Conservation (phyloP, 2,329 filamentous ascomycete genomes). For the Talaromyces sp. region DNA sequence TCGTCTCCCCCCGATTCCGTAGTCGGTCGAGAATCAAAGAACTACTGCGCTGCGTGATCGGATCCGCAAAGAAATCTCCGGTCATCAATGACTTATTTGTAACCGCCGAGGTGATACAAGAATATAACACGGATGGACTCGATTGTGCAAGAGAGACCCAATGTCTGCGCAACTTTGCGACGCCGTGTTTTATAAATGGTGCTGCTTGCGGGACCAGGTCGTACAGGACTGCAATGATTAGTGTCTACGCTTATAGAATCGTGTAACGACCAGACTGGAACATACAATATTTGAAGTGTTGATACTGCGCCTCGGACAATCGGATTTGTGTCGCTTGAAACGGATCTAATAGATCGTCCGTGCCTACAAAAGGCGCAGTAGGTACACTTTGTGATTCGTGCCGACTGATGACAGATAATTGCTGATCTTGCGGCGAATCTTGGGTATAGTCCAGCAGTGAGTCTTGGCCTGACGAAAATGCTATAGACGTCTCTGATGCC, state of each 20-base stretch:
- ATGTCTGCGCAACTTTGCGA: conserved; percentile 33
- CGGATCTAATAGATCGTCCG: conserved; percentile 32
- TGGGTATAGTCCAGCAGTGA: background rate
- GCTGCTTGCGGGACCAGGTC: conserved; percentile 36
- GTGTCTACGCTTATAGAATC: background rate
- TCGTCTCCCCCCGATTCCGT: conserved; percentile 39
- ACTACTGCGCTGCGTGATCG: conserved; percentile 29
- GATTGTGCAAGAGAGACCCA: conserved; percentile 35
- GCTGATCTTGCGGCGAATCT: background rate
- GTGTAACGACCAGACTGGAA: background rate
- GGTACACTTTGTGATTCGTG: background rate
- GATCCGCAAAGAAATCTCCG: conserved; percentile 34
- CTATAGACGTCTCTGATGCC: background rate
- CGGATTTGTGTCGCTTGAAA: conserved; percentile 35
- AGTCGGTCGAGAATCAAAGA: conserved; percentile 36
- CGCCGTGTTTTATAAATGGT: conserved; percentile 34
- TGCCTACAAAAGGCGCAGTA: conserved; percentile 30
- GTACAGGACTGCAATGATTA: conserved; percentile 29
- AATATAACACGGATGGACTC: conserved; percentile 36
- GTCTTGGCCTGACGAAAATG: background rate
- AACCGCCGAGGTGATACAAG: conserved; percentile 36
- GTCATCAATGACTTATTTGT: conserved; percentile 34
- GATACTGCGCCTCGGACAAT: conserved; percentile 36
- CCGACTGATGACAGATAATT: background rate
- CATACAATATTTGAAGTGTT: conserved; percentile 37